Conservation (phyloP, 306 rosid genomes). For the Lathyrus aphaca region DNA sequence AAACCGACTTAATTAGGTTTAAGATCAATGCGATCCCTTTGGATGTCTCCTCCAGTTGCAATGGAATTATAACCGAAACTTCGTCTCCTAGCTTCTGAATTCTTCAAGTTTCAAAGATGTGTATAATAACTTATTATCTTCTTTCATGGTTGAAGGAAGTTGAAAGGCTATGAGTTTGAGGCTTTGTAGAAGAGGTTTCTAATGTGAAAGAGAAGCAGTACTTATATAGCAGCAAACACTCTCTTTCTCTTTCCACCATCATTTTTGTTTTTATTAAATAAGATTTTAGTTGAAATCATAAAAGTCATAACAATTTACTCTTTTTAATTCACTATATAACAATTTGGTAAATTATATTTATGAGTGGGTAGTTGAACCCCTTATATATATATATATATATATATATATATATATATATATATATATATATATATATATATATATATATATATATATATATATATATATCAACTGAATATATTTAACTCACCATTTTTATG, state of each 20-base stretch:
- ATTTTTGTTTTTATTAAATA: neutral
- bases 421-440: no score
- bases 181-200: conserved; percentile 43
- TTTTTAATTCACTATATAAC: neutral
- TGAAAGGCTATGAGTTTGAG: conserved; percentile 40
- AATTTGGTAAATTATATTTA: no score
- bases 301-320: neutral
- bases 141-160: conserved; percentile 32
- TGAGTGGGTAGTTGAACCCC: no score
- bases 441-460: no score
- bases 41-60: conserved; percentile 67
- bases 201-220: conserved; percentile 36
- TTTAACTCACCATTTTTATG: no score
- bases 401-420: no score
- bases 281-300: neutral
- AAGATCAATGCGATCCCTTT: conserved; percentile 71
- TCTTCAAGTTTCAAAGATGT: neutral
- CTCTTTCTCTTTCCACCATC: conserved; percentile 30
- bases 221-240: conserved; percentile 46
- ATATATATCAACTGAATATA: no score
- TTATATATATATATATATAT: no score
- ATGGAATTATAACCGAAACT: conserved; percentile 25
- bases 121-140: neutral
- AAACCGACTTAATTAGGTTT: conserved; percentile 19
- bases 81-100: neutral